Percentiles rank a stretch among this genome's conserved stretches.
Evolutionary conservation across 2,329 filamentous ascomycete genomes (phyloP).

Genomic region (Sarocladium kiliense): DNA sequence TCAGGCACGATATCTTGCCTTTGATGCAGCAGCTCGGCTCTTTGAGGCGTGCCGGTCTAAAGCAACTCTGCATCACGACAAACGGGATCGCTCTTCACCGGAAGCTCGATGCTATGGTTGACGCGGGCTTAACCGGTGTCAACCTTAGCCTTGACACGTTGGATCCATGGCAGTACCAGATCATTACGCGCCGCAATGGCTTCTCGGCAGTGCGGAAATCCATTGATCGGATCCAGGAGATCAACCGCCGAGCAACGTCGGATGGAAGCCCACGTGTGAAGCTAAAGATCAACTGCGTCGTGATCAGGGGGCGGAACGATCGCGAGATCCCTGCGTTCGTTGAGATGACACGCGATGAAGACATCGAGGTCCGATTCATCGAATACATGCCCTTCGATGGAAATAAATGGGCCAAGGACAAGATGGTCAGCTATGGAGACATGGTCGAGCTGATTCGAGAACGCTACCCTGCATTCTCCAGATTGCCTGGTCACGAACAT

Average conservation of each 20-base stretch:
- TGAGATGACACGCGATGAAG: constrained; percentile 77
- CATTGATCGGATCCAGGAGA: constrained; percentile 79
- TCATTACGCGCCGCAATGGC: constrained; percentile 91
- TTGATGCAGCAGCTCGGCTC: constrained; percentile 86
- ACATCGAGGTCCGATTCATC: constrained; percentile 93
- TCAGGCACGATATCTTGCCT: constrained; percentile 82
- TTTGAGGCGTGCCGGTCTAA: constrained; percentile 68
- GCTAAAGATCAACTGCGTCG: constrained; percentile 95
- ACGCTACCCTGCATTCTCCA: constrained; percentile 66
- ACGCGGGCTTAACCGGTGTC: constrained; percentile 85
- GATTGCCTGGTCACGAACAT: constrained; percentile 73
- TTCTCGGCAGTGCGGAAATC: constrained; percentile 89
- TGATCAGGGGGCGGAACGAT: constrained; percentile 94
- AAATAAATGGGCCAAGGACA: constrained; percentile 89
- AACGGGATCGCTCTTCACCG: constrained; percentile 88
- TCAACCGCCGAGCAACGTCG: constrained; percentile 79
- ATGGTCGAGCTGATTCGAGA: constrained; percentile 80
- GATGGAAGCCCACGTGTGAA: constrained; percentile 85
- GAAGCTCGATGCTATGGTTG: constrained; percentile 88
- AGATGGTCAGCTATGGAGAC: constrained; percentile 88
- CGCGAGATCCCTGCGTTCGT: constrained; percentile 86
- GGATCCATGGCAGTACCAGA: constrained; percentile 92
- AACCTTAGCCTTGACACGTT: constrained; percentile 94
- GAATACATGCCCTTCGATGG: constrained; percentile 99
- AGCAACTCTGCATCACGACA: constrained; percentile 90